These are phyloP conservation scores for Acacia acuminata DNA, from an alignment of 306 rosid species.

Conservation along the genomic window DNA sequence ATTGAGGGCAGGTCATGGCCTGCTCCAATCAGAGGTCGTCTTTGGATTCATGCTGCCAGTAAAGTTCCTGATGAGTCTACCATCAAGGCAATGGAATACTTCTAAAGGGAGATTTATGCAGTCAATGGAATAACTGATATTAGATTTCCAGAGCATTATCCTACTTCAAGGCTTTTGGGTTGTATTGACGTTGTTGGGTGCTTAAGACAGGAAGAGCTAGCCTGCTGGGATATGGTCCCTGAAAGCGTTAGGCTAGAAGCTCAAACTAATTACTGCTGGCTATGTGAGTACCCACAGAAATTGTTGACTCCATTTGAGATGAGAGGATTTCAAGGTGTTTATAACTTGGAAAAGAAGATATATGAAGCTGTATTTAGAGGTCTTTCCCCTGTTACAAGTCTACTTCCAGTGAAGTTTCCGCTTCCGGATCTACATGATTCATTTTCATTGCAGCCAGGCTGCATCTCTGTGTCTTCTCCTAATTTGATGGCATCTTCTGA, in stretches of 20 bases:
- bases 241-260: conserved; percentile 92
- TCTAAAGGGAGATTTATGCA: conserved; percentile 80
- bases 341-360: conserved; percentile 90
- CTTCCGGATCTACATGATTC: conserved; percentile 75
- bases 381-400: conserved; percentile 57
- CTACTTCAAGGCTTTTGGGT: conserved; percentile 87
- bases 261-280: conserved; percentile 84
- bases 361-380: conserved; percentile 85
- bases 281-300: conserved; percentile 91
- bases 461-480: conserved; percentile 39
- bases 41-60: conserved; percentile 97
- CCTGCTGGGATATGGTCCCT: conserved; percentile 82
- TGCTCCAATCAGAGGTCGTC: conserved; percentile 83
- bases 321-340: conserved; percentile 96
- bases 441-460: conserved; percentile 76
- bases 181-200: conserved; percentile 92
- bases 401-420: conserved; percentile 69
- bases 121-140: conserved; percentile 74
- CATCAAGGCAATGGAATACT: conserved; percentile 87
- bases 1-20: conserved; percentile 95
- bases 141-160: conserved; percentile 80
- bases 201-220: conserved; percentile 71
- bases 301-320: conserved; percentile 91
- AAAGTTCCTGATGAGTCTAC: conserved; percentile 91
- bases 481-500: conserved; percentile 45